A percentile compares a stretch with the other conserved stretches of the same genome.
Conservation (phyloP, 108 stramenopile genomes). For the Fragilariopsis cylindrus region DNA sequence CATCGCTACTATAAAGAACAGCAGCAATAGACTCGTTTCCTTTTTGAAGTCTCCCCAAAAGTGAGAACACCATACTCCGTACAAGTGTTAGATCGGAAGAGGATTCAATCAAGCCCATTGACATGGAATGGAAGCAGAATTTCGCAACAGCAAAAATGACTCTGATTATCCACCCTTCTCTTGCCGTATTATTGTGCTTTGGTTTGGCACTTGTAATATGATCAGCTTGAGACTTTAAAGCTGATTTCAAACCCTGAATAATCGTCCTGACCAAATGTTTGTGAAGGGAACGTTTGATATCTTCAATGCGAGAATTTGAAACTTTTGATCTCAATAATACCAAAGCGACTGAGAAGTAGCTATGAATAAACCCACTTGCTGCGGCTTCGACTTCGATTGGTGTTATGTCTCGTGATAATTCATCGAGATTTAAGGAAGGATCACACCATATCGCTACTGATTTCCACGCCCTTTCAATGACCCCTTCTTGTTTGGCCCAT, state of each 20-base stretch:
- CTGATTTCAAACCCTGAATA: background rate
- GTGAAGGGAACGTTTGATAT: background rate
- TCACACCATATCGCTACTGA: conserved; percentile 2
- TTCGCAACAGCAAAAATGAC: conserved; percentile 60
- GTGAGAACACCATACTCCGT: conserved; percentile 47
- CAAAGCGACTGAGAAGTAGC: conserved; percentile 10
- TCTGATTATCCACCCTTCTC: conserved; percentile 60
- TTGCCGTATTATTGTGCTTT: conserved; percentile 10
- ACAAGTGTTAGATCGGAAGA: conserved; percentile 32
- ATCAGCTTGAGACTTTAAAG: background rate
- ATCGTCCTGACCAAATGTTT: background rate
- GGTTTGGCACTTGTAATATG: background rate
- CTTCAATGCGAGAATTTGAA: background rate
- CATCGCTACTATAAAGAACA: conserved; percentile 58
- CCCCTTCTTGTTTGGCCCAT: background rate
- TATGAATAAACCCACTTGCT: conserved; percentile 2
- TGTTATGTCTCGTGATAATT: background rate
- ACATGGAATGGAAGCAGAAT: conserved; percentile 37
- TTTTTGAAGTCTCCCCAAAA: conserved; percentile 57
- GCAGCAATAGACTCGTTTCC: conserved; percentile 72
- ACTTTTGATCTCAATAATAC: background rate
- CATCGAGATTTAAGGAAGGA: background rate
- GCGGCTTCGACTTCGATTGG: background rate
- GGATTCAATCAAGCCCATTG: conserved; percentile 17
- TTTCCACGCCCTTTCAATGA: background rate